A percentile compares a stretch with the other conserved stretches of the same genome.
These are phyloP conservation scores for Parathielavia hyrcaniae DNA, from an alignment of 495 filamentous ascomycete genomes.

Conservation along the genomic window DNA sequence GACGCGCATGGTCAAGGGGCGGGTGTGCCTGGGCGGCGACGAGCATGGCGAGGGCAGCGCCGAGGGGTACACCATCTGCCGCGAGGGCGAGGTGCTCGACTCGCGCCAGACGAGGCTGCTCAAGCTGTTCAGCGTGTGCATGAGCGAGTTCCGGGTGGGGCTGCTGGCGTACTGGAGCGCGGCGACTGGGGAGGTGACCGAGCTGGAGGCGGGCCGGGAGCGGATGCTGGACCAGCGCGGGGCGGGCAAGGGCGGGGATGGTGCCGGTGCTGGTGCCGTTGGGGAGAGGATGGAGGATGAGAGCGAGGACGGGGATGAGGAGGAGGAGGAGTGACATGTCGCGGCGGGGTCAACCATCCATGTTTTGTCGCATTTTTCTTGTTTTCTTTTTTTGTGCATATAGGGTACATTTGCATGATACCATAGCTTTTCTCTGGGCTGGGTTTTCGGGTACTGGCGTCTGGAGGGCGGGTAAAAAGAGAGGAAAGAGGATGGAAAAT, in stretches of 20 bases:
- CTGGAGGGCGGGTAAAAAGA: conserved; percentile 1
- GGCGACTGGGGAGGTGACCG: conserved; percentile 52
- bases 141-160: conserved; percentile 79
- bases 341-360: no score
- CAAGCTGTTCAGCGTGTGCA: conserved; percentile 86
- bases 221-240: not conserved
- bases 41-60: conserved; percentile 41
- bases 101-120: conserved; percentile 83
- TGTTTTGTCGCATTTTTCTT: not conserved
- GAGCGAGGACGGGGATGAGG: conserved; percentile 14
- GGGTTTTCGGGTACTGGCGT: conserved; percentile 17
- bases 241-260: conserved; percentile 34
- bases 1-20: conserved; percentile 78
- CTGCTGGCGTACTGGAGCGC: conserved; percentile 70
- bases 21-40: conserved; percentile 73
- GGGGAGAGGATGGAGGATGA: conserved; percentile 18
- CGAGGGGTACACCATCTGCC: conserved; percentile 63
- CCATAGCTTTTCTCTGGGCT: conserved; percentile 26
- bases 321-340: conserved; percentile 13
- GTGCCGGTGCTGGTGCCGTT: conserved; percentile 11
- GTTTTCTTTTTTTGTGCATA: conserved; percentile 21
- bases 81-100: conserved; percentile 74
- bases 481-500: not conserved
- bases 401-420: conserved; percentile 26
- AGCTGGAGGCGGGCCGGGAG: conserved; percentile 38